Percentiles rank a stretch among this genome's conserved stretches.
Evolutionary conservation across 371 early-diverging fungal genomes (phyloP).

Genomic region (Spraguea lophii): DNA sequence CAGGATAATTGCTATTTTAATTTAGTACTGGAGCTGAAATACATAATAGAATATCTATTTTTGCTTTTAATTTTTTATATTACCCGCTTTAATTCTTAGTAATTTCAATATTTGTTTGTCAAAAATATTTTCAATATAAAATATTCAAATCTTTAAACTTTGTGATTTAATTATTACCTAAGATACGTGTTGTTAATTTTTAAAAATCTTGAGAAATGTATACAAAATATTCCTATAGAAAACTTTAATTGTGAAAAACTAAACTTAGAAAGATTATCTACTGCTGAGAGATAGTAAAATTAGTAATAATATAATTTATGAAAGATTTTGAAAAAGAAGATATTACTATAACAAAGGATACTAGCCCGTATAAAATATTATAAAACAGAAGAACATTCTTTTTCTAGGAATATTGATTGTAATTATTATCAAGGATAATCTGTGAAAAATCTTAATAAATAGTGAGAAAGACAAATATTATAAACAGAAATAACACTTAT

Average conservation of each 20-base stretch:
- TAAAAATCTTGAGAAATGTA: conserved; percentile 42
- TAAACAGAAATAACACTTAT: too few species aligned
- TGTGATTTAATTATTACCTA: conserved; percentile 76
- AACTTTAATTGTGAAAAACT: conserved; percentile 20
- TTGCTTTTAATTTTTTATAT: conserved; percentile 76
- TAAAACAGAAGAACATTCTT: too few species aligned
- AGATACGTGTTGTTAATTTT: conserved; percentile 61
- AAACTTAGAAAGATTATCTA: conserved; percentile 34
- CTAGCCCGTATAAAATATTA: too few species aligned
- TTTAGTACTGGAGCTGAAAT: conserved; percentile 56
- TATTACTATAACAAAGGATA: too few species aligned
- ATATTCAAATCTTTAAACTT: too few species aligned
- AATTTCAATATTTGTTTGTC: too few species aligned
- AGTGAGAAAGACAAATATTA: too few species aligned
- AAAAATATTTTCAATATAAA: too few species aligned
- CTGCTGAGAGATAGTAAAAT: conserved; percentile 41
- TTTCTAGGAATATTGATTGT: too few species aligned
- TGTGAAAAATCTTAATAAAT: too few species aligned
- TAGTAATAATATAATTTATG: conserved; percentile 31
- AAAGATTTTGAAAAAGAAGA: conserved; percentile 29
- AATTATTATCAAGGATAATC: too few species aligned
- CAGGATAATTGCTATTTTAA: conserved; percentile 73
- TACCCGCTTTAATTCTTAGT: conserved; percentile 80
- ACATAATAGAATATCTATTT: conserved; percentile 79
- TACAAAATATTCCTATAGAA: conserved; percentile 23